A percentile compares a stretch with the other conserved stretches of the same genome.
Conservation (phyloP, 2,329 filamentous ascomycete species). For the Colletotrichum abscissum region DNA sequence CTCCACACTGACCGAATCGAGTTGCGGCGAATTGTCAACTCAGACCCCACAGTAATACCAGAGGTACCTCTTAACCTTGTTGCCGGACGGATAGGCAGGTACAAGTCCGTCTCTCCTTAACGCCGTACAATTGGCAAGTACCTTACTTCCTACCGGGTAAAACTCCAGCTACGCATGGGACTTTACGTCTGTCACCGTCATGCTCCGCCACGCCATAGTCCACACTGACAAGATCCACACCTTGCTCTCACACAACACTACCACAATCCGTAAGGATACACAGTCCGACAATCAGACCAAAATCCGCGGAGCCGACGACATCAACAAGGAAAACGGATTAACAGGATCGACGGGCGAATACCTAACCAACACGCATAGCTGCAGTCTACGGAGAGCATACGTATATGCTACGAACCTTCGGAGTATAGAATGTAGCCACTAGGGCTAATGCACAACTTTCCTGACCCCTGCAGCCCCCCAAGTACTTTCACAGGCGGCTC, state of each 20-base stretch:
- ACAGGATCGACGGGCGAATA: slow-evolving; percentile 2
- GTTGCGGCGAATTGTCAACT: background rate
- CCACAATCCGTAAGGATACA: background rate
- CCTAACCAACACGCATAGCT: background rate
- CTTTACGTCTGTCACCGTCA: slow-evolving; percentile 11
- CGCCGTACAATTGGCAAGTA: background rate
- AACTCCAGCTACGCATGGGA: background rate
- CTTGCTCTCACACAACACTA: background rate
- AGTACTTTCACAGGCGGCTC: background rate
- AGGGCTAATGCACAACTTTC: background rate
- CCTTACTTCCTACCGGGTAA: background rate
- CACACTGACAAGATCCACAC: background rate
- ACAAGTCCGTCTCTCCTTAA: background rate
- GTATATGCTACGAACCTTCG: background rate
- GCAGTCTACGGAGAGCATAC: background rate
- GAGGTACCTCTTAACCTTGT: background rate
- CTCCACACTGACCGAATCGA: background rate
- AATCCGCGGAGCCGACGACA: slow-evolving; percentile 19
- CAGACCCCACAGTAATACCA: background rate
- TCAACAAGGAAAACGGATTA: background rate
- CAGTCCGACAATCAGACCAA: background rate
- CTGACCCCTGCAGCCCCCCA: background rate
- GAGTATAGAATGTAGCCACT: background rate
- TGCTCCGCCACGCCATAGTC: slow-evolving; percentile 29
- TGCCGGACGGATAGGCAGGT: background rate